Base-by-base conservation (phyloP, 176 grass and related monocot genomes). In the Cocos nucifera region DNA sequence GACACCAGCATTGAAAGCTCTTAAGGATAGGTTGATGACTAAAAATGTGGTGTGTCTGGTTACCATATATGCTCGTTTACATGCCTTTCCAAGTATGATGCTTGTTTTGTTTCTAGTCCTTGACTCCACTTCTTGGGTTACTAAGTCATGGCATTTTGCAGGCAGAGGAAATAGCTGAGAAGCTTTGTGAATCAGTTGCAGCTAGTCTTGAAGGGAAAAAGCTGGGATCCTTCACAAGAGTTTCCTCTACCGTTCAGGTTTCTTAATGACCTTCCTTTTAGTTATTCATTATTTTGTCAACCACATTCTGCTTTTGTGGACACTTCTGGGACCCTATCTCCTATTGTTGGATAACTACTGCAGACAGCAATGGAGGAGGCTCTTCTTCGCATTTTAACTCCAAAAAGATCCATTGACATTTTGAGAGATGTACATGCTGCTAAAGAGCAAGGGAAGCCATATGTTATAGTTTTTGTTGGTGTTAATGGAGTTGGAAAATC, bases 401-500 rank as follows among this genome's bases (percentile, higher is more conserved):
- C 92, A 72, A 88, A 80, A 58, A 56, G 84, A 61, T 97, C 92
- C 65, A 88, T 97, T 68, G 87, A 97, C 50, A 91, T 97, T 60
- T 69, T 97, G 58, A 84, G 87, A 58, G 92, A 91, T 73, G 92
- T 97, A 12, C 83, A 91, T 28, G 79, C 87, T 83, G 86, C 93
- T 27, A 97, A 91, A 56, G 87, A 97, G 78, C 84, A 86, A 49
- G 93, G 93, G 57, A 97, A 75, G 32, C 92, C 92, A 15, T 97
- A 97, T 69, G 83, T 97, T n/a, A 71, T 90, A 77, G 83, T 90
- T 70, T 97, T 97, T 44, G 87, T 91, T 64, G 93, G 87, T 17
- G 93, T 97, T 17, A 97, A 91, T 73, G 93, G 87, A 78, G 93
- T 97, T 73, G 93, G 93, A 32, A 91, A 97, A 78, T 97, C 93